These are phyloP conservation scores for Suillus clintonianus DNA, from an alignment of 768 basidiomycete species.

Conservation along the genomic window DNA sequence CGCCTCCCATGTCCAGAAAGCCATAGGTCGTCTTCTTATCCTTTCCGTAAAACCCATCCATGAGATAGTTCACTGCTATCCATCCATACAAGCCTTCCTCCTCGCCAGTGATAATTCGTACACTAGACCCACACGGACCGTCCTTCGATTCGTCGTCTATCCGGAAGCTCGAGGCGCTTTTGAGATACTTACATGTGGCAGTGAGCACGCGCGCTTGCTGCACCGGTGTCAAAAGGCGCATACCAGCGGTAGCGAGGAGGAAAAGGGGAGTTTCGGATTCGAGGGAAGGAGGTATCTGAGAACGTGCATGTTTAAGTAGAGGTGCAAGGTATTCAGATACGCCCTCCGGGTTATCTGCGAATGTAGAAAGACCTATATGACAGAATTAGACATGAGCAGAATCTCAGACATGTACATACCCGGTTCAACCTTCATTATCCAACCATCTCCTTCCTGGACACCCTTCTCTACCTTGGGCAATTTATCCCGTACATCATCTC, in stretches of 20 bases:
- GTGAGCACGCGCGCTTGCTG: constrained; percentile 75
- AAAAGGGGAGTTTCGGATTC: constrained; percentile 88
- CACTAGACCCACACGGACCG: constrained; percentile 90
- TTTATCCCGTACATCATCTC: constrained; percentile 48
- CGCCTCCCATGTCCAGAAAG: constrained; percentile 99
- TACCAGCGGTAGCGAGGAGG: constrained; percentile 94
- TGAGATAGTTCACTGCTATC: constrained; percentile 98
- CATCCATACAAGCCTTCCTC: constrained; percentile 98
- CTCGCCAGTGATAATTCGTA: constrained; percentile 95
- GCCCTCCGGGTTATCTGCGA: constrained; percentile 65
- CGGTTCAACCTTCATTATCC: constrained; percentile 92
- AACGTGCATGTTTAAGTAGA: constrained; percentile 77
- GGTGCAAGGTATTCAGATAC: constrained; percentile 81
- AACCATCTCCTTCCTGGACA: constrained; percentile 73
- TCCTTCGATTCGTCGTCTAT: constrained; percentile 63
- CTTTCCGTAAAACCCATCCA: constrained; percentile 82
- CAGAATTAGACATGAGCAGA: neutral
- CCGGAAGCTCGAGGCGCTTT: constrained; percentile 73
- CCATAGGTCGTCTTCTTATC: constrained; percentile 85
- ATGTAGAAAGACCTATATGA: constrained; percentile 79
- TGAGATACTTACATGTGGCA: constrained; percentile 76
- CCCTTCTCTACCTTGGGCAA: constrained; percentile 93
- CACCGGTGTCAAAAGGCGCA: constrained; percentile 78
- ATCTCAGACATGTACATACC: constrained; percentile 52
- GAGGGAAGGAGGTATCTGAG: constrained; percentile 84